These are phyloP conservation scores for Macrocybe gigantea DNA, from an alignment of 768 basidiomycete genomes.

Conservation along the genomic window DNA sequence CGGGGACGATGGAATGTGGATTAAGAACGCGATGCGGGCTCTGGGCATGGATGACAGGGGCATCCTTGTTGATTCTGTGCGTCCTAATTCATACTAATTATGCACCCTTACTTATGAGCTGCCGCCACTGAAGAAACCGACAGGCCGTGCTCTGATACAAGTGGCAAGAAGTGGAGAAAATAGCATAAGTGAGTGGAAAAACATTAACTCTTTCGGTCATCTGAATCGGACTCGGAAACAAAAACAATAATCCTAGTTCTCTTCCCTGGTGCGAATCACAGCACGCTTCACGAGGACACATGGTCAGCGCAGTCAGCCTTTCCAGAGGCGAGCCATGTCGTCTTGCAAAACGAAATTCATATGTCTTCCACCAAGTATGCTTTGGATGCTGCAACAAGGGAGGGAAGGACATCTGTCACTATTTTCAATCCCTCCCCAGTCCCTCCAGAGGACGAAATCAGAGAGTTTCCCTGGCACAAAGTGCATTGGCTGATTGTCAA, in stretches of 20 bases:
- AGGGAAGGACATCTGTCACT: conserved; percentile 14
- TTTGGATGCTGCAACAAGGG: conserved; percentile 15
- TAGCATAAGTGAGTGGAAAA: conserved; percentile 43
- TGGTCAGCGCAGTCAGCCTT: conserved; percentile 19
- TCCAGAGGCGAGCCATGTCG: conserved; percentile 38
- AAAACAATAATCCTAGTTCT: conserved; percentile 31
- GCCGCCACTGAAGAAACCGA: conserved; percentile 21
- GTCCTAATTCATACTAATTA: conserved; percentile 4
- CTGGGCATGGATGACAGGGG: conserved; percentile 34
- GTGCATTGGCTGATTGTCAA: conserved; percentile 56
- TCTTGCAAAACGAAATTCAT: conserved; percentile 58
- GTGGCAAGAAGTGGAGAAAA: conserved; percentile 54
- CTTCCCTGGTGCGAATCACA: conserved; percentile 54
- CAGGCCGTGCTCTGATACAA: conserved; percentile 59
- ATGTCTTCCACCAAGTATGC: conserved; percentile 33
- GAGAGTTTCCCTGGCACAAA: conserved; percentile 41
- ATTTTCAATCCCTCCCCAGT: conserved; percentile 59
- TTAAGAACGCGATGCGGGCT: conserved; percentile 30
- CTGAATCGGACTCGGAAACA: too few relatives aligned
- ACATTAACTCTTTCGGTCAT: neutral
- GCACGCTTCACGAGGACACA: conserved; percentile 24
- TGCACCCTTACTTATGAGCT: neutral
- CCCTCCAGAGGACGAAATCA: conserved; percentile 32
- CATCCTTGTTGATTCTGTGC: conserved; percentile 34
- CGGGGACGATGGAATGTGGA: conserved; percentile 48